phyloP scores from a whole-genome alignment of 1,284 basidiomycete genomes.

The Lignosus rhinocerotis region DNA sequence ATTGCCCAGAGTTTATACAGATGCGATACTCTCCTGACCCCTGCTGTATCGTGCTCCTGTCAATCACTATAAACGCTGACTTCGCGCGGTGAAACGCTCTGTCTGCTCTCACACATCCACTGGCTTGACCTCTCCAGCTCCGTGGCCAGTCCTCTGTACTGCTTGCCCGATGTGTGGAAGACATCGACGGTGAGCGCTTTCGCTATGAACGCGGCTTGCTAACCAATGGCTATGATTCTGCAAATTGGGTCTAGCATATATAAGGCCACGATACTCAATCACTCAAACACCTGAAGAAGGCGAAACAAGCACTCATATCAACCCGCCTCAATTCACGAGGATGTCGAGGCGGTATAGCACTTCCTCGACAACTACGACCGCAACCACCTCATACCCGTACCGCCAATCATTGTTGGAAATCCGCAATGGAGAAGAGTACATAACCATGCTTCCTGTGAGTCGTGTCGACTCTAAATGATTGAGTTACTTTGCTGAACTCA shows the following conservation, averaged over 20 bases:
- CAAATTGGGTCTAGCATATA: neutral
- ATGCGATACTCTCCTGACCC: conserved; percentile 3
- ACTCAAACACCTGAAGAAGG: neutral
- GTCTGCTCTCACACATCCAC: neutral
- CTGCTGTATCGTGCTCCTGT: conserved; percentile 1
- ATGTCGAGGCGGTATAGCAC: conserved; percentile 13
- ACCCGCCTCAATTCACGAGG: neutral
- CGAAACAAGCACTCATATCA: neutral
- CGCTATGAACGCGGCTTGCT: neutral
- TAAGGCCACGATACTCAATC: neutral
- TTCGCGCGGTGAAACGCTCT: neutral
- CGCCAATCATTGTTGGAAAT: conserved; percentile 26
- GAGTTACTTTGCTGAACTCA: neutral
- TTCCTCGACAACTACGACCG: conserved; percentile 4
- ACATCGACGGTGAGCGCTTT: neutral
- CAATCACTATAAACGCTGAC: conserved; percentile 16
- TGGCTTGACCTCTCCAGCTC: neutral
- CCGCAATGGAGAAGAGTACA: conserved; percentile 26
- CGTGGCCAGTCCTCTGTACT: conserved; percentile 4
- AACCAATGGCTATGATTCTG: neutral
- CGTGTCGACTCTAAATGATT: neutral
- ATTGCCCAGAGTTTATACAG: conserved; percentile 9
- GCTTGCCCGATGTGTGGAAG: conserved; percentile 3
- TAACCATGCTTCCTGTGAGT: conserved; percentile 32
- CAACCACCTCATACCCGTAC: conserved; percentile 20